Evolutionary conservation across 176 grass and related monocot genomes (phyloP), one percentile per base, ranked within the genome.

Genomic region (Echinochloa phyllopogon): DNA sequence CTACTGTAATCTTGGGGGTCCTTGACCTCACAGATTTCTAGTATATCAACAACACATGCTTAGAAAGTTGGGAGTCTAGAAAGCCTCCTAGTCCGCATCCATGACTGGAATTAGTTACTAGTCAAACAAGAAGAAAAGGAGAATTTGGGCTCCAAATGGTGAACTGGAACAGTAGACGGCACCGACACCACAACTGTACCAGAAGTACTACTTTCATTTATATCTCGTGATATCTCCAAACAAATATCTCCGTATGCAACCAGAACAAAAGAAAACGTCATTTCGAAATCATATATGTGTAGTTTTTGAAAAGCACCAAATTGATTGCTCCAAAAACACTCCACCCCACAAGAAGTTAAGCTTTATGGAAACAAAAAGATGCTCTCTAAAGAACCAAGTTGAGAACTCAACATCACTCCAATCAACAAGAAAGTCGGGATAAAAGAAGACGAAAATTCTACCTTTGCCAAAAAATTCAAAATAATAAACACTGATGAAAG

Each of bases 21-120:
- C 23, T 77, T 72, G 65, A 64, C 65, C 38, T 65, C 47, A 10
- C 23, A 78, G 56, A 70, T 65, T 77, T 66, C 23, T 70, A 11
- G 20, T 6, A 49, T 76, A 36, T 44, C 20, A 56, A 65, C 20
- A 56, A 65, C 69, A 64, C 40, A 58, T 59, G 83, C 77, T 40
- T 82, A 68, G 83, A 82, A 81, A 79, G 23, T 45, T 63, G 23
- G 40, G 33, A 64, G 38, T 53, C 59, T 82, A 74, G 69, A 76
- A 50, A 63, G 0, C 45, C 43, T 75, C 52, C n/a, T 59, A 70
- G 63, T 70, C 71, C 61, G 59, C 76, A 51, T 29, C 3, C 8
- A 64, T 14, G 88, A 82, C 44, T 42, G 17, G 51, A 20, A 25
- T 52, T 52, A 36, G 53, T 53, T 15, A 72, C 44, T 8, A 83